Percentiles rank a stretch among this genome's conserved stretches.
phyloP scores from a whole-genome alignment of 495 filamentous ascomycete genomes.

The Niebla homalea region DNA sequence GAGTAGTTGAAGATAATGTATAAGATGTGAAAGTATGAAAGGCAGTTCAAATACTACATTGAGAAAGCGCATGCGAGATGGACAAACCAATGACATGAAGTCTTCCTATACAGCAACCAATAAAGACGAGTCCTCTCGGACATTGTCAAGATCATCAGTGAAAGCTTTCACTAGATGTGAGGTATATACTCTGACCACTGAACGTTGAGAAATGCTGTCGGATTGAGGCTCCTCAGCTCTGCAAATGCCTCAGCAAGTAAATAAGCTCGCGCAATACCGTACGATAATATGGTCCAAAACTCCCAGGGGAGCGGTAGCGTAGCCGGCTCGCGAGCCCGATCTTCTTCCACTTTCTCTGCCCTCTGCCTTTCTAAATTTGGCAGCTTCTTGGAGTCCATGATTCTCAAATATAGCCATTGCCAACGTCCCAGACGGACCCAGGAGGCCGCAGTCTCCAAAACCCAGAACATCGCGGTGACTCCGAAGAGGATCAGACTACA shows the following conservation, averaged over 20 bases:
- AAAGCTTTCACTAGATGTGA: constrained; percentile 3
- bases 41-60: no score
- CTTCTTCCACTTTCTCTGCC: not conserved
- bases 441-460: no score
- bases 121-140: no score
- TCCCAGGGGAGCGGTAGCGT: not conserved
- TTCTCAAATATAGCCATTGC: constrained; percentile 9
- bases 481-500: constrained; percentile 3
- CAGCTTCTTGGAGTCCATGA: not conserved
- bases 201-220: constrained; percentile 2
- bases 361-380: not conserved
- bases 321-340: not conserved
- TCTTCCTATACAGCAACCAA: no score
- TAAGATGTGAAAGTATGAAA: no score
- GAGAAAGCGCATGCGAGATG: no score
- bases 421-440: constrained; percentile 21
- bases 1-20: no score
- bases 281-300: not conserved
- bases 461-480: not conserved
- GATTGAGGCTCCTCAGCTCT: constrained; percentile 3
- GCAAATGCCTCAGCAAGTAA: constrained; percentile 9
- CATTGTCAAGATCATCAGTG: no score
- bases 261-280: constrained; percentile 5
- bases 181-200: constrained; percentile 12
- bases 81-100: no score